Percentiles rank a stretch among this genome's conserved stretches.
Evolutionary conservation across 257 asterid species (phyloP).

Genomic region (Solanum pinnatisectum): DNA sequence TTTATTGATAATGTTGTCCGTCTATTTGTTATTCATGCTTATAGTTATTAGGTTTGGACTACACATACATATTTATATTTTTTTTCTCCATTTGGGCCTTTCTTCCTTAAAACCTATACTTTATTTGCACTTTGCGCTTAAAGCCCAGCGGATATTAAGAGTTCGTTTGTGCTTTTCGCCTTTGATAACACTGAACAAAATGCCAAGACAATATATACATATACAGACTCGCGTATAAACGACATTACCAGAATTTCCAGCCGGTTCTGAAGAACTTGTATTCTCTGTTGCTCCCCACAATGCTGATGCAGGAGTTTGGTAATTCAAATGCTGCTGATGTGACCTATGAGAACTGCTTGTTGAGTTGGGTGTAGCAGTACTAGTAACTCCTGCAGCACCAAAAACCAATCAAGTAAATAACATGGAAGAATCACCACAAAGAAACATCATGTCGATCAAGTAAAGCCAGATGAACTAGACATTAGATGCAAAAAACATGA

Average conservation of each 20-base stretch:
- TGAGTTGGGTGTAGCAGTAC: conserved; percentile 19
- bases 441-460: background rate
- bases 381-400: conserved; percentile 17
- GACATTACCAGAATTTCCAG: conserved; percentile 40
- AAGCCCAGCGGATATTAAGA: background rate
- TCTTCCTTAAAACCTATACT: background rate
- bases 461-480: background rate
- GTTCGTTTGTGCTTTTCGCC: background rate
- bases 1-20: background rate
- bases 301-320: conserved; percentile 69
- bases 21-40: background rate
- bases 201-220: background rate
- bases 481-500: background rate
- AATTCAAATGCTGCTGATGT: conserved; percentile 35
- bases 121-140: background rate
- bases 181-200: background rate
- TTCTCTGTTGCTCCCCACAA: conserved; percentile 46
- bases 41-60: background rate
- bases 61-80: background rate
- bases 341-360: conserved; percentile 36
- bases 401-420: background rate
- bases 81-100: background rate
- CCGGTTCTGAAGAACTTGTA: conserved; percentile 25
- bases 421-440: background rate
- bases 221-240: background rate